These are phyloP conservation scores for Paraglomus brasilianum DNA, from an alignment of 192 early-diverging fungal genomes.

Conservation along the genomic window DNA sequence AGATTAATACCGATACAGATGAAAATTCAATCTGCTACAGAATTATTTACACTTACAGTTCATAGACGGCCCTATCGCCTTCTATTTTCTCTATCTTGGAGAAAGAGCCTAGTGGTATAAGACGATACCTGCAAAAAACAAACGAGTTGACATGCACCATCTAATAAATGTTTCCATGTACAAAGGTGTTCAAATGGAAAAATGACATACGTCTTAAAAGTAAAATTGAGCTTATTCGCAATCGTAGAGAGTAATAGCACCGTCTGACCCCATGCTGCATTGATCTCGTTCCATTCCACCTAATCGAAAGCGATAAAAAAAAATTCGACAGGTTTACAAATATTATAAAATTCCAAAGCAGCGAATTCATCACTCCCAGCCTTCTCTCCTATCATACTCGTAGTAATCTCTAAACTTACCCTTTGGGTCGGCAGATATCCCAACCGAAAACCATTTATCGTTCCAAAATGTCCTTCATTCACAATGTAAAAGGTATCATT, in stretches of 20 bases:
- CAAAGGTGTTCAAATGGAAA: neutral
- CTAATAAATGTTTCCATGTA: neutral
- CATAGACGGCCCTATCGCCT: conserved; percentile 69
- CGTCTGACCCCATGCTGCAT: conserved; percentile 93
- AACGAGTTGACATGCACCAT: neutral
- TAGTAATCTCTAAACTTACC: conserved; percentile 40
- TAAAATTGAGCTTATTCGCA: conserved; percentile 78
- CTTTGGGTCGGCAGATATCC: conserved; percentile 73
- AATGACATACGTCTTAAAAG: conserved; percentile 65
- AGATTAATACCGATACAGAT: neutral
- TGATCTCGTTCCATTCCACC: conserved; percentile 96
- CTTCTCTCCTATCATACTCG: neutral
- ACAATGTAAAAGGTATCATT: conserved; percentile 93
- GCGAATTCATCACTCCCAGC: neutral
- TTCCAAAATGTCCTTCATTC: conserved; percentile 82
- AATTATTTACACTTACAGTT: conserved; percentile 62
- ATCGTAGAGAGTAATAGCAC: conserved; percentile 83
- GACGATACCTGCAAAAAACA: conserved; percentile 56
- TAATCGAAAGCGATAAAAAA: conserved; percentile 30
- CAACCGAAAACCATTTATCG: conserved; percentile 92
- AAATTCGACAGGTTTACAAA: neutral
- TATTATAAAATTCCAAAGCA: neutral
- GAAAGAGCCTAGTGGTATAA: conserved; percentile 91
- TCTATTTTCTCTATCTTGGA: conserved; percentile 86
- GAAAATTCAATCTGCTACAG: neutral